Conservation (phyloP, 805 yeast species). For the Candida nemodendra region DNA sequence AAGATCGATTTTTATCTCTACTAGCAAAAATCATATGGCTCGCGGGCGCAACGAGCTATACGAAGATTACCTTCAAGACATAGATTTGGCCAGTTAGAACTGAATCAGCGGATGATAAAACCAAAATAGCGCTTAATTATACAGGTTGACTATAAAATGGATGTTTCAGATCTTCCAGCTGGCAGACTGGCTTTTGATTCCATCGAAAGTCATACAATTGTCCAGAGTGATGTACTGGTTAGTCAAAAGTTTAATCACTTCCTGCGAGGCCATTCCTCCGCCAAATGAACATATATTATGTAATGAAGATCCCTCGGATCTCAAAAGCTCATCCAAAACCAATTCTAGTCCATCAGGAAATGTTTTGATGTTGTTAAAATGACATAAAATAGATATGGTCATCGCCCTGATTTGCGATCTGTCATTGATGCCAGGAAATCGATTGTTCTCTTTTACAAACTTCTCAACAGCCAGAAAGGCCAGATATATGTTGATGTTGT, state of each 20-base stretch:
- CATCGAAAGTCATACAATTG: slow-evolving; percentile 72
- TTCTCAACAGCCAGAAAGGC: slow-evolving; percentile 38
- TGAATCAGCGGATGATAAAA: too few relatives aligned
- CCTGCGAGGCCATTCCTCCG: slow-evolving; percentile 89
- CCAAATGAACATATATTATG: slow-evolving; percentile 64
- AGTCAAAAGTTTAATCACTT: slow-evolving; percentile 70
- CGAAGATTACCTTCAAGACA: too few relatives aligned
- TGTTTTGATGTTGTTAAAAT: slow-evolving; percentile 17
- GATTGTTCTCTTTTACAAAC: slow-evolving; percentile 26
- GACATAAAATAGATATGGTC: slow-evolving; percentile 28
- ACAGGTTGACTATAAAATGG: too few relatives aligned
- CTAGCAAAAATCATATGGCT: too few relatives aligned
- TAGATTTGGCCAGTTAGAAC: too few relatives aligned
- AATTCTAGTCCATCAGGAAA: slow-evolving; percentile 39
- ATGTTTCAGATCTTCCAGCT: slow-evolving; percentile 21
- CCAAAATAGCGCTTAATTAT: too few relatives aligned
- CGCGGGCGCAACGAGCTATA: too few relatives aligned
- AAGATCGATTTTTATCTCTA: too few relatives aligned
- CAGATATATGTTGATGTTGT: slow-evolving; percentile 35
- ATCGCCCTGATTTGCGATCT: slow-evolving; percentile 21
- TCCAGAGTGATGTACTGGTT: slow-evolving; percentile 79
- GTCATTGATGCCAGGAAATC: slow-evolving; percentile 20
- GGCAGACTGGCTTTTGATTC: slow-evolving; percentile 51
- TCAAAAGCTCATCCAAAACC: slow-evolving; percentile 40
- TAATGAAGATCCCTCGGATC: slow-evolving; percentile 42